phyloP scores from a whole-genome alignment of 495 filamentous ascomycete species.

The Penicillium roqueforti region DNA sequence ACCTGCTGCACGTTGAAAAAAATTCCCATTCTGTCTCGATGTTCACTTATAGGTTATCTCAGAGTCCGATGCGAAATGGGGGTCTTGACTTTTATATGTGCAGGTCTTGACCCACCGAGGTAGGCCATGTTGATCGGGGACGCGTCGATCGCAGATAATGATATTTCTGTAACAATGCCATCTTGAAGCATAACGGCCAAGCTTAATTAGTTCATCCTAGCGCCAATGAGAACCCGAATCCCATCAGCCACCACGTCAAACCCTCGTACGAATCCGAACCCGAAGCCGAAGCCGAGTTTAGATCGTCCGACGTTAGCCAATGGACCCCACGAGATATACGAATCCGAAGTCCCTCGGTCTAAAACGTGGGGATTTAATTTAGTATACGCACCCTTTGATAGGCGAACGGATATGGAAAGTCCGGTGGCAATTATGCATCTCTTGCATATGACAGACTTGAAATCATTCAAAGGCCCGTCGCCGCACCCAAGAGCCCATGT shows the following conservation, averaged over 20 bases:
- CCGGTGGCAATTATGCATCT: background rate
- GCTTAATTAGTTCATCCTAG: background rate
- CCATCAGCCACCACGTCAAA: too few relatives aligned
- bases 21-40: background rate
- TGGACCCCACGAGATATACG: background rate
- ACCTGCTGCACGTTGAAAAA: background rate
- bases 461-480: background rate
- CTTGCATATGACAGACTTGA: background rate
- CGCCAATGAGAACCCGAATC: too few relatives aligned
- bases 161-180: background rate
- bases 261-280: too few relatives aligned
- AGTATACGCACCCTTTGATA: background rate
- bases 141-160: background rate
- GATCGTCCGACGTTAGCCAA: background rate
- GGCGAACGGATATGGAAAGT: background rate
- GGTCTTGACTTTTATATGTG: slow-evolving; percentile 1
- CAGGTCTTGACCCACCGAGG: background rate
- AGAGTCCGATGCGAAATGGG: background rate
- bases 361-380: background rate
- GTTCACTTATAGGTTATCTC: background rate
- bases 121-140: background rate
- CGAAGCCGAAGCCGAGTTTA: background rate
- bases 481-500: background rate
- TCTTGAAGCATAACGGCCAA: background rate
- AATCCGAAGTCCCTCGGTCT: background rate